Evolutionary conservation across 1,284 basidiomycete species (phyloP).

Genomic region (Malassezia brasiliensis): DNA sequence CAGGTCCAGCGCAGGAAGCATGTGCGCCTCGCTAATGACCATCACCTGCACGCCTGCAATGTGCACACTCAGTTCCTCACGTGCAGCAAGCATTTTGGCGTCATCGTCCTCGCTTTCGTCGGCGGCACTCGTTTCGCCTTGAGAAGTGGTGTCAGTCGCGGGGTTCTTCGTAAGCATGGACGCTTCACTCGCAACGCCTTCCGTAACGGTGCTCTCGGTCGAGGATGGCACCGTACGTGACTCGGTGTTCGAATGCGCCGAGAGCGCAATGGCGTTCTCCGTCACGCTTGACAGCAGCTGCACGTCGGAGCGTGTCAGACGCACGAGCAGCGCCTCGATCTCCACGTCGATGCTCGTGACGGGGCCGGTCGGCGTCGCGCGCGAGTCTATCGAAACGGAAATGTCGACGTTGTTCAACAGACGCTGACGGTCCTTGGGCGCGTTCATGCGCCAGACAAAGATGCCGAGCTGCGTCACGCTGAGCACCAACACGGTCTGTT

Average conservation of each 20-base stretch:
- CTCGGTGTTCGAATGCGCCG: slow-evolving; percentile 28
- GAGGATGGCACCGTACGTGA: background rate
- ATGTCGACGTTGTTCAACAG: slow-evolving; percentile 90
- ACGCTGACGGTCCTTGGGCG: slow-evolving; percentile 68
- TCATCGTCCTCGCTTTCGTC: background rate
- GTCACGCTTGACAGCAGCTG: slow-evolving; percentile 77
- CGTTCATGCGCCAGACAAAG: slow-evolving; percentile 81
- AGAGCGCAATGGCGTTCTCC: slow-evolving; percentile 73
- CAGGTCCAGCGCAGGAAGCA: slow-evolving; percentile 85
- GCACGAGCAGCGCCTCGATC: slow-evolving; percentile 70
- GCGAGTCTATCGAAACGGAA: slow-evolving; percentile 74
- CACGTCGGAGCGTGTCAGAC: slow-evolving; percentile 87
- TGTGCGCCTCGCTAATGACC: slow-evolving; percentile 87
- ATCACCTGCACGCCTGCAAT: slow-evolving; percentile 72
- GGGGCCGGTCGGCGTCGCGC: slow-evolving; percentile 63
- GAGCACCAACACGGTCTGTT: slow-evolving; percentile 79
- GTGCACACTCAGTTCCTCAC: slow-evolving; percentile 37
- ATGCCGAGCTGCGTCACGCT: slow-evolving; percentile 78
- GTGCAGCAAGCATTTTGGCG: slow-evolving; percentile 40
- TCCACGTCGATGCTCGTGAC: slow-evolving; percentile 75
- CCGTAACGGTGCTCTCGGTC: background rate
- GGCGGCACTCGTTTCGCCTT: background rate
- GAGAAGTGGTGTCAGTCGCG: background rate
- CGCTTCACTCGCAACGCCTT: background rate
- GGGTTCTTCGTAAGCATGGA: background rate